phyloP scores from a whole-genome alignment of 148 eudicot genomes.

The Rhododendron ovatum region DNA sequence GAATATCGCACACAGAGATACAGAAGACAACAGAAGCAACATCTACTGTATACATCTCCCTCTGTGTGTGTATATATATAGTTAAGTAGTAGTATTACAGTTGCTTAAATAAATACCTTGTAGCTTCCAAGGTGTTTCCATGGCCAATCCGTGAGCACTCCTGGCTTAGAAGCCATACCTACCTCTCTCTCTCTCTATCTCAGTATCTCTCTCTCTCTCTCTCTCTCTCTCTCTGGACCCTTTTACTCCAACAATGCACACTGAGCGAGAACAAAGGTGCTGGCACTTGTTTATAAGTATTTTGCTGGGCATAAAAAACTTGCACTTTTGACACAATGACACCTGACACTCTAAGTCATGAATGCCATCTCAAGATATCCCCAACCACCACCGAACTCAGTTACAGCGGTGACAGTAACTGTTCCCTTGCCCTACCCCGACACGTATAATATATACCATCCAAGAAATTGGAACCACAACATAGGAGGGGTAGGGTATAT shows the following conservation, averaged over 20 bases:
- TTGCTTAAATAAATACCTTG: constrained; percentile 10
- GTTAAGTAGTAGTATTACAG: background rate
- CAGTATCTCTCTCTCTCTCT: background rate
- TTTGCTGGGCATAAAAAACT: no score
- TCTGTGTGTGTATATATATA: no score
- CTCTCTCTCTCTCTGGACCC: background rate
- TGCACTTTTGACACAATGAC: no score
- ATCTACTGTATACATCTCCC: no score
- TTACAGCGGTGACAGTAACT: background rate
- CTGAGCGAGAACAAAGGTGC: background rate
- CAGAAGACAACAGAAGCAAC: background rate
- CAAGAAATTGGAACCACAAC: no score
- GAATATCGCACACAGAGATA: background rate
- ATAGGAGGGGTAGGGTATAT: no score
- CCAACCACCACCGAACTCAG: background rate
- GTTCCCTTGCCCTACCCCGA: background rate
- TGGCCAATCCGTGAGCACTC: constrained; percentile 29
- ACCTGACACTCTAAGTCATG: background rate
- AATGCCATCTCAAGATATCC: background rate
- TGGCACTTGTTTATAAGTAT: no score
- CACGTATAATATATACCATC: no score
- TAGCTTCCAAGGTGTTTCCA: constrained; percentile 25
- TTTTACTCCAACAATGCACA: background rate
- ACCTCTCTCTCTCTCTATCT: background rate
- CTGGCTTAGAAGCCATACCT: constrained; percentile 29